Percentiles rank a stretch among this genome's conserved stretches.
Evolutionary conservation across 345 rosid genomes (phyloP).

Genomic region (Salix dunnii): DNA sequence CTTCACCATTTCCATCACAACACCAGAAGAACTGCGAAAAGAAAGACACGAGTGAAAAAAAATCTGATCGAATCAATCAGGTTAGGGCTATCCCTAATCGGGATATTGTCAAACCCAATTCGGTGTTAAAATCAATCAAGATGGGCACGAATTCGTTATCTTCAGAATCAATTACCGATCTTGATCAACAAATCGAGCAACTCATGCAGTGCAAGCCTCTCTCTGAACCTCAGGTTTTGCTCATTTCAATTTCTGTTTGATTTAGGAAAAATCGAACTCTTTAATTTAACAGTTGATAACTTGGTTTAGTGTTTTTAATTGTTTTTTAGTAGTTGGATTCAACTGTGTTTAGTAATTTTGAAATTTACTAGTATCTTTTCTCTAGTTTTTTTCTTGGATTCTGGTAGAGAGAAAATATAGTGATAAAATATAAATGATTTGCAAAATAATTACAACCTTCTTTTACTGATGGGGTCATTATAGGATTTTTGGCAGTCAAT

Average conservation of each 20-base stretch:
- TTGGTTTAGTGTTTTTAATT: neutral
- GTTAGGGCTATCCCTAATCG: neutral
- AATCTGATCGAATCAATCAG: neutral
- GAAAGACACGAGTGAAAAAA: neutral
- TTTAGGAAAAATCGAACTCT: neutral
- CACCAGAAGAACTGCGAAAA: neutral
- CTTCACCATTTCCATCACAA: neutral
- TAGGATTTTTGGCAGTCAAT: no score
- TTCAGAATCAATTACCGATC: slow-evolving; percentile 40
- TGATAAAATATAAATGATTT: neutral
- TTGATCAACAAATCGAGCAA: slow-evolving; percentile 55
- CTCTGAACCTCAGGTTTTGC: slow-evolving; percentile 28
- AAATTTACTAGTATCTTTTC: no score
- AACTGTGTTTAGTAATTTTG: neutral
- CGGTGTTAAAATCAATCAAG: neutral
- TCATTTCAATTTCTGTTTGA: neutral
- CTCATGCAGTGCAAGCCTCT: slow-evolving; percentile 67
- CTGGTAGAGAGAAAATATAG: neutral
- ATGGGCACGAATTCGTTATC: slow-evolving; percentile 43
- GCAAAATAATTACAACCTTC: neutral
- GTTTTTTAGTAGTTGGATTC: neutral
- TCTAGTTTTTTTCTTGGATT: no score
- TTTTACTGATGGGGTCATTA: neutral
- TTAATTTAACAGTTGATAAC: neutral
- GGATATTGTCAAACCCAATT: neutral